Evolutionary conservation across 768 basidiomycete species (phyloP), one percentile per base, ranked within the genome.

Genomic region (Trametes gibbosa): DNA sequence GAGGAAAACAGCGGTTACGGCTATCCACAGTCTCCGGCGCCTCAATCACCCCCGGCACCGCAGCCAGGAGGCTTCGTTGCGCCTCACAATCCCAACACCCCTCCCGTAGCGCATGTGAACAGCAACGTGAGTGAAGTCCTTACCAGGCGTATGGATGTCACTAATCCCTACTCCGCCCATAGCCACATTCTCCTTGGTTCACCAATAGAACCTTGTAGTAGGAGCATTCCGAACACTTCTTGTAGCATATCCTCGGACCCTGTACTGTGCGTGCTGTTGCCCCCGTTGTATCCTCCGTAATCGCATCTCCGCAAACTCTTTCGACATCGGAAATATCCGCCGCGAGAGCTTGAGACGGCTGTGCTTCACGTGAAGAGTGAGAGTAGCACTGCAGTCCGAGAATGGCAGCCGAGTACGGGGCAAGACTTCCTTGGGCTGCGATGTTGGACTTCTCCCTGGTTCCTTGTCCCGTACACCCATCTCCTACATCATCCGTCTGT

Each of bases 1-100:
- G 58, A 59, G 40, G 52, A 53, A 47, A 53, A 59, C 52, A 59
- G 52, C n/a, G 58, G 58, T 12, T 59, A 59, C 16, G 58, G 58
- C 1, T 35, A 58, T 14, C 50, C 57, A 4, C 42, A 24, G 5
- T n/a, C 52, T 42, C 52, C 52, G n/a, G 39, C 27, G 1, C 40
- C n/a, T 1, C 29, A 39, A 9, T 29, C 19, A 2, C 37, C 13
- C 34, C 51, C 46, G 19, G 17, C 52, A 2, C 58, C 52, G 6
- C 52, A 54, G 10, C 58, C 58, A 7, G 58, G 58, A 14, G 58
- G 58, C 2, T 53, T 59, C 16, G 52, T 59, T 7, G 53, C 29
- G 5, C 52, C 50, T 17, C 45, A 53, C 25, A 59, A 27, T 16
- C 52, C 53, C n/a, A 39, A 50, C 13, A 42, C 47, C 13, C 58